phyloP scores from a whole-genome alignment of 2,329 filamentous ascomycete genomes.

The Blumeria graminis region DNA sequence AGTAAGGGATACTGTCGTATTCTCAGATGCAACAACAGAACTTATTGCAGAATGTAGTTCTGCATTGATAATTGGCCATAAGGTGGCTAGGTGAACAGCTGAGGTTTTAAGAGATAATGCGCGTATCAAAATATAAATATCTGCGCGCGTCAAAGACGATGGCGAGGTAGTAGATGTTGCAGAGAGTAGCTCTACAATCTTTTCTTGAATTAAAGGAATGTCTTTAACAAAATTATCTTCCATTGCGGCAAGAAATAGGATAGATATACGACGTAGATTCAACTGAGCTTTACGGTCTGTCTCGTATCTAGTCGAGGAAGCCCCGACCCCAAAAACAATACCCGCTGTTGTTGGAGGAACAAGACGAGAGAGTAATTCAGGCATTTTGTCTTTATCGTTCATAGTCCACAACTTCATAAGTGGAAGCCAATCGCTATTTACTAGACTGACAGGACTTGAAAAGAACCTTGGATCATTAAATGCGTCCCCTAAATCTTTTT shows the following conservation, averaged over 20 bases:
- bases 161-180: constrained; percentile 78
- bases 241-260: constrained; percentile 53
- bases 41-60: constrained; percentile 64
- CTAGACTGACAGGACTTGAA: constrained; percentile 36
- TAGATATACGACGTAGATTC: constrained; percentile 59
- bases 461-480: constrained; percentile 85
- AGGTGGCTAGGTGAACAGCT: constrained; percentile 51
- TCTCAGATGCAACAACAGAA: constrained; percentile 43
- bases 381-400: constrained; percentile 68
- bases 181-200: constrained; percentile 61
- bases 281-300: constrained; percentile 83
- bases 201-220: constrained; percentile 50
- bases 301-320: constrained; percentile 78
- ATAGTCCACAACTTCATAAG: constrained; percentile 65
- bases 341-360: constrained; percentile 74
- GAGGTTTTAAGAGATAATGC: constrained; percentile 60
- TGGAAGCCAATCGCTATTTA: constrained; percentile 55
- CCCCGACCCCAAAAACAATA: constrained; percentile 96
- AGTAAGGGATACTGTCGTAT: constrained; percentile 37
- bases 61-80: constrained; percentile 78
- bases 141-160: constrained; percentile 67
- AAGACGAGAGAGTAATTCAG: constrained; percentile 57
- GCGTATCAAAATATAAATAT: constrained; percentile 72
- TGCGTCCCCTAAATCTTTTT: constrained; percentile 72
- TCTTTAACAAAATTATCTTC: constrained; percentile 62